Evolutionary conservation across 169 alveolate genomes (phyloP).

Genomic region (Ichthyophthirius multifiliis): DNA sequence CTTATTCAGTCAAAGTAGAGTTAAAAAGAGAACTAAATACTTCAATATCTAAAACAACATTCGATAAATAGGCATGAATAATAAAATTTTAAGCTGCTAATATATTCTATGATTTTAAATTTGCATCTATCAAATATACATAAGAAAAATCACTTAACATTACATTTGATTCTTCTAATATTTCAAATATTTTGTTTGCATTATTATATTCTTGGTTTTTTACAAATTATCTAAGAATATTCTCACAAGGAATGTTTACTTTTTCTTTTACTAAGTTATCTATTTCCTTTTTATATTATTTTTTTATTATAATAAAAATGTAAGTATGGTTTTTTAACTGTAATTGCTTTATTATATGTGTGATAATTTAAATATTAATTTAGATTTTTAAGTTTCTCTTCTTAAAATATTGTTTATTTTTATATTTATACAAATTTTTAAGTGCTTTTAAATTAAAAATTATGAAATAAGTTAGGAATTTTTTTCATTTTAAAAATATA

Average conservation of each 20-base stretch:
- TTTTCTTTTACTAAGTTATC: not conserved
- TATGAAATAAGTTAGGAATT: no score
- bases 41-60: constrained; percentile 7
- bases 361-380: not conserved
- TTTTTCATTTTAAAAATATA: no score
- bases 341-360: not conserved
- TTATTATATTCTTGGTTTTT: not conserved
- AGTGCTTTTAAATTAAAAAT: no score
- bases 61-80: not conserved
- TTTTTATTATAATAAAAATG: not conserved
- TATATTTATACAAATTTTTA: no score
- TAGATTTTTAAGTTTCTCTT: not conserved
- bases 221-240: not conserved
- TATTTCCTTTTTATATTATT: not conserved
- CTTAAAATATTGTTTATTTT: no score
- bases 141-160: not conserved
- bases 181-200: not conserved
- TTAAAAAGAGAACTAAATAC: not conserved
- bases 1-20: not conserved
- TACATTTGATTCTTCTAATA: not conserved
- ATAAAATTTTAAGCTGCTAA: not conserved
- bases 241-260: not conserved
- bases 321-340: not conserved
- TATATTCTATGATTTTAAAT: not conserved
- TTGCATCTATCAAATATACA: not conserved